phyloP scores from a whole-genome alignment of 495 filamentous ascomycete species.

The Aspergillus baeticus region DNA sequence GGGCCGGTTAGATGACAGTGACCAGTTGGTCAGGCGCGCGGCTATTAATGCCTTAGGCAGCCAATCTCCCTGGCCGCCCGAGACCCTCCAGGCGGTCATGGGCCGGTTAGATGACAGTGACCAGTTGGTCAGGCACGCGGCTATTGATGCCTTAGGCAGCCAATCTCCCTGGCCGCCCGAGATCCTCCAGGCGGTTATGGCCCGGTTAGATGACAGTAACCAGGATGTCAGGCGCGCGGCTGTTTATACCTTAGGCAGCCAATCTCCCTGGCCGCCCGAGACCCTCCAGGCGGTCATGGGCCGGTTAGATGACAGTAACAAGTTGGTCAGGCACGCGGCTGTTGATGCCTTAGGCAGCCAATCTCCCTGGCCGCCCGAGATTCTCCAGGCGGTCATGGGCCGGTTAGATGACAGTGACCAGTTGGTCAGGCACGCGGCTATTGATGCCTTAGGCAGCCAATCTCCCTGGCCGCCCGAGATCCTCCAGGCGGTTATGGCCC shows the following conservation, averaged over 20 bases:
- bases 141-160: background rate
- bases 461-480: background rate
- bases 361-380: background rate
- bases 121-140: background rate
- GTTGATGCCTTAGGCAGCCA: background rate
- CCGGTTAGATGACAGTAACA: no score
- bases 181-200: background rate
- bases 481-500: background rate
- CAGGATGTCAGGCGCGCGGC: no score
- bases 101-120: background rate
- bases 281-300: no score
- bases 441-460: background rate
- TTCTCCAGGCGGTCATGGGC: background rate
- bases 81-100: background rate
- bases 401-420: background rate
- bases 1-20: background rate
- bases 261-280: no score
- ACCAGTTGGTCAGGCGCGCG: background rate
- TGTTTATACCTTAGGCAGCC: no score
- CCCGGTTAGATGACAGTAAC: no score
- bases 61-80: background rate
- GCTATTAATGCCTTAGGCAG: background rate
- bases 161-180: background rate
- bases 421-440: background rate
- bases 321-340: no score